Base-by-base conservation (phyloP, 305 asterid species). In the Solanum hybrid region DNA sequence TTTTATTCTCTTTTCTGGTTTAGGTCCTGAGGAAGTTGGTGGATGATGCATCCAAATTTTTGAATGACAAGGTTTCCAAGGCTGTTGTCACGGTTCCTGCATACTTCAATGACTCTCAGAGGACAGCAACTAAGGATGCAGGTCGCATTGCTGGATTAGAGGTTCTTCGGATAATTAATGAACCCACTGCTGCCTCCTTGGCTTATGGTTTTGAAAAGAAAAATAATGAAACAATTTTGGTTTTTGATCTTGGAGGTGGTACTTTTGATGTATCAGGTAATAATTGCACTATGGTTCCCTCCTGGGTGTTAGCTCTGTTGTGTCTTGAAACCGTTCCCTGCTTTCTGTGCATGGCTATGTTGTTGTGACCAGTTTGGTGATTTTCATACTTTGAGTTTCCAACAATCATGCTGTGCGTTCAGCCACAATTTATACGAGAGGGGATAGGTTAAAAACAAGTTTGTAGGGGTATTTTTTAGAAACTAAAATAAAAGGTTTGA, bases 31-130 rank as follows among this genome's bases (percentile, higher is more conserved):
- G 99, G 89, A 97, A 97, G 95, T 98, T 97, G 79, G 99, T 97
- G 31, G 99, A 96, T 91, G 99, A 97, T 92, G 99, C 99, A 56
- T 97, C 99, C 4, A 97, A 97, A 93, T 97, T 97, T 90, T 90
- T 97, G 92, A 97, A 95, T 64, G 98, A 97, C 93, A 97, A 97
- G 93, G 99, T 97, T 42, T 94, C 98, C 73, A 97, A 97, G 94
- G 99, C 99, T 45, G 99, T 97, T 24, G 99, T 97, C 36, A 97
- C 99, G 3, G 99, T 97, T 85, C 99, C 99, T 56, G 99, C 99
- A 2, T 96, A 97, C 94, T 97, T 97, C 89, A 97, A 97, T 91
- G 99, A 97, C 92, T 97, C 99, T 37, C 99, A 97, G 91, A 96
- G 99, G 85, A 97, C 99, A 64, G 99, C 99, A 51, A 97, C 99